A percentile compares a stretch with the other conserved stretches of the same genome.
Conservation (phyloP, 2,329 filamentous ascomycete species). For the Endoconidiophora laricicola region DNA sequence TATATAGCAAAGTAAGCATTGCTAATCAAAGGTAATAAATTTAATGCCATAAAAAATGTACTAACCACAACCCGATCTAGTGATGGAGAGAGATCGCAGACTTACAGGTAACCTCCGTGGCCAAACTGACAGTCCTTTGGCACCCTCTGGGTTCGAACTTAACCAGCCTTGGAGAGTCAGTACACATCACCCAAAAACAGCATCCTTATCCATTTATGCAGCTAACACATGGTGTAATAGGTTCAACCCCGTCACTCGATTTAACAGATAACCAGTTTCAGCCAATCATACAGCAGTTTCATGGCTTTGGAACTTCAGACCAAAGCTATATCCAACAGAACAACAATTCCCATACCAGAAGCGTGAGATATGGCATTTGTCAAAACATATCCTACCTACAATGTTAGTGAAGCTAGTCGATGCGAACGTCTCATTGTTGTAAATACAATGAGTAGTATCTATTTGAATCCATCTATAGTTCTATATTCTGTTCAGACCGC, state of each 20-base stretch:
- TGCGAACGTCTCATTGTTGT: too few relatives aligned
- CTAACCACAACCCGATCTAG: constrained; percentile 21
- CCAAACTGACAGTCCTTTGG: constrained; percentile 37
- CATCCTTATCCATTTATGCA: background rate
- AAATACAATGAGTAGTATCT: too few relatives aligned
- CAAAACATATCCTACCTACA: too few relatives aligned
- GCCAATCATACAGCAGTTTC: too few relatives aligned
- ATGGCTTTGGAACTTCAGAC: too few relatives aligned
- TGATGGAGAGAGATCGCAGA: constrained; percentile 49
- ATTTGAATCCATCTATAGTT: too few relatives aligned
- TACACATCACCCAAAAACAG: constrained; percentile 18
- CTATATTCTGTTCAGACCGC: constrained; percentile 18
- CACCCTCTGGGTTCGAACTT: constrained; percentile 43
- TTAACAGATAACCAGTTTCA: too few relatives aligned
- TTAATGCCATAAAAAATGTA: background rate
- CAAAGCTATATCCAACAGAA: too few relatives aligned
- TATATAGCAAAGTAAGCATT: constrained; percentile 35
- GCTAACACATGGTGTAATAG: background rate
- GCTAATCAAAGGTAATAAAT: background rate
- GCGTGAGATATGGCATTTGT: too few relatives aligned
- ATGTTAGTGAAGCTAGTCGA: too few relatives aligned
- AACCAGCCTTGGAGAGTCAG: constrained; percentile 44
- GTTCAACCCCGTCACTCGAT: constrained; percentile 9
- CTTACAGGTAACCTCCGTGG: constrained; percentile 43
- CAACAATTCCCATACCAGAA: too few relatives aligned